Percentiles rank a stretch among this genome's conserved stretches.
These are phyloP conservation scores for Malus domestica DNA, from an alignment of 306 rosid species.

Conservation along the genomic window DNA sequence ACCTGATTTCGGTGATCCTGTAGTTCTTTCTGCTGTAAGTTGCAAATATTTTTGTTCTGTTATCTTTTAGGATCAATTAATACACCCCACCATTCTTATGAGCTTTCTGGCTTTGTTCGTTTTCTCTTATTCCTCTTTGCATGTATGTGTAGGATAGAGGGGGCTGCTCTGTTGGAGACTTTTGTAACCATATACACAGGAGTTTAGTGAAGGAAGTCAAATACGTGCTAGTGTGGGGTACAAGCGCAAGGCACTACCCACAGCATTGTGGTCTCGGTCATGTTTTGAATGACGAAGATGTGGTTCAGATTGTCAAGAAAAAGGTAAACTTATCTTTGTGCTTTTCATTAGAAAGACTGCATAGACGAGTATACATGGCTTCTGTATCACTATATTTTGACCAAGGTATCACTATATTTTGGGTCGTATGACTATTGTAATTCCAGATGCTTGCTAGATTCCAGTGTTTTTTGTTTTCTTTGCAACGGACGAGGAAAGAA, in stretches of 20 bases:
- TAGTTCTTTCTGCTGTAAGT: conserved; percentile 90
- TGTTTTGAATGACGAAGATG: conserved; percentile 75
- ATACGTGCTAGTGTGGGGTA: conserved; percentile 97
- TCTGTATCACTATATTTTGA: not conserved
- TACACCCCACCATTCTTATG: not conserved
- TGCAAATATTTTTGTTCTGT: conserved; percentile 4
- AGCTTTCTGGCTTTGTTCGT: not conserved
- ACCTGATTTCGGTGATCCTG: conserved; percentile 91
- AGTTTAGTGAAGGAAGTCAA: conserved; percentile 94
- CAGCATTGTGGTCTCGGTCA: conserved; percentile 92
- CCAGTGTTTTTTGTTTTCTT: not conserved
- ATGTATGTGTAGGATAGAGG: conserved; percentile 75
- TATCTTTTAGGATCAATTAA: conserved; percentile 4
- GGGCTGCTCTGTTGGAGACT: conserved; percentile 91
- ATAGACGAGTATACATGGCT: not conserved
- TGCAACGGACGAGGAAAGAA: not conserved
- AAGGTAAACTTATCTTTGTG: conserved; percentile 45
- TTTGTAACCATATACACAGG: conserved; percentile 96
- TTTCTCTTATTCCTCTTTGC: conserved; percentile 19
- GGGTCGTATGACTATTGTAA: not conserved
- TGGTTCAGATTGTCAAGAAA: conserved; percentile 98
- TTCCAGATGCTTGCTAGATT: not conserved
- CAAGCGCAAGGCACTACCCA: conserved; percentile 91
- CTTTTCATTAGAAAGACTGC: not conserved
- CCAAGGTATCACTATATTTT: not conserved